phyloP scores from a whole-genome alignment of 2,329 filamentous ascomycete genomes.

The Sclerotinia nivalis region DNA sequence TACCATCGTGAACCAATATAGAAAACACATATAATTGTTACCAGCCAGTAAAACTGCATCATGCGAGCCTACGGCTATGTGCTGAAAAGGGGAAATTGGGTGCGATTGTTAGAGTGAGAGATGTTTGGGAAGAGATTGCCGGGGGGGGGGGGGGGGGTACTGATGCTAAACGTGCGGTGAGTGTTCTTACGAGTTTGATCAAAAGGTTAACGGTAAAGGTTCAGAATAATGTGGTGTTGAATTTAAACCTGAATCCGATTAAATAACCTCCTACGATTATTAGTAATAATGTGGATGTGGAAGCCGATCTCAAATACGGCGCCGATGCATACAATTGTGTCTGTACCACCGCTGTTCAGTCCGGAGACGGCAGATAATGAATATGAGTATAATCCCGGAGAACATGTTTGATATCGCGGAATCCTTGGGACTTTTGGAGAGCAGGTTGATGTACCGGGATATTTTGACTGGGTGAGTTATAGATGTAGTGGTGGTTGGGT shows the following conservation, averaged over 20 bases:
- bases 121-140: slow-evolving; percentile 33
- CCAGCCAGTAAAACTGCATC: slow-evolving; percentile 53
- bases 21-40: slow-evolving; percentile 62
- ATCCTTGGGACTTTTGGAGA: slow-evolving; percentile 27
- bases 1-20: slow-evolving; percentile 54
- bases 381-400: slow-evolving; percentile 25
- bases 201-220: slow-evolving; percentile 25
- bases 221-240: neutral
- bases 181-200: slow-evolving; percentile 31
- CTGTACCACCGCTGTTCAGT: slow-evolving; percentile 16
- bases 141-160: slow-evolving; percentile 31
- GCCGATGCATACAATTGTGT: slow-evolving; percentile 2
- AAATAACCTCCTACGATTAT: slow-evolving; percentile 1
- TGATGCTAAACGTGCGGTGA: slow-evolving; percentile 32
- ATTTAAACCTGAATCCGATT: neutral
- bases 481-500: neutral
- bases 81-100: slow-evolving; percentile 30
- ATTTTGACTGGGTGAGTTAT: slow-evolving; percentile 34
- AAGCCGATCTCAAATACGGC: neutral
- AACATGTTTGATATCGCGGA: slow-evolving; percentile 19
- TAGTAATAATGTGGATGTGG: neutral
- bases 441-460: slow-evolving; percentile 27
- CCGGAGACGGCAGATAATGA: neutral
- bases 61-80: slow-evolving; percentile 53
- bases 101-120: slow-evolving; percentile 29